These are phyloP conservation scores for Heterobasidion irregulare DNA, from an alignment of 1,284 basidiomycete species.

Conservation along the genomic window DNA sequence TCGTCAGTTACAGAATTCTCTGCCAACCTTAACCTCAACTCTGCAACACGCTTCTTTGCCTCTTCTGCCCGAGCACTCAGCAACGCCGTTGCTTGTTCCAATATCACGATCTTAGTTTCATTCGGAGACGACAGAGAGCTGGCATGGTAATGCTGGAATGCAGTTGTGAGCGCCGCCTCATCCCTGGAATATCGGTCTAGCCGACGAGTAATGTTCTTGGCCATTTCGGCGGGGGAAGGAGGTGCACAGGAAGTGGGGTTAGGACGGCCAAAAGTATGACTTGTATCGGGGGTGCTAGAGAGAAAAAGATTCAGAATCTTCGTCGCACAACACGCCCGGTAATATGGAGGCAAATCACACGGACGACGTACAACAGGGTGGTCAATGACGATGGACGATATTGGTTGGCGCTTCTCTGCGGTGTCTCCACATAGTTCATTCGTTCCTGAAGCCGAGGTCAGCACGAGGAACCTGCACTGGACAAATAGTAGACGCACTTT, in stretches of 20 bases:
- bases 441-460: not conserved
- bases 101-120: slow-evolving; percentile 37
- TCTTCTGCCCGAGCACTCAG: slow-evolving; percentile 38
- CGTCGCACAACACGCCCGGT: not conserved
- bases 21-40: slow-evolving; percentile 29
- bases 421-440: not conserved
- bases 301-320: not conserved
- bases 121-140: slow-evolving; percentile 21
- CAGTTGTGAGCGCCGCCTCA: slow-evolving; percentile 27
- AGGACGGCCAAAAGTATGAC: slow-evolving; percentile 20
- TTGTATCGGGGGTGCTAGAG: slow-evolving; percentile 15
- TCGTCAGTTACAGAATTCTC: slow-evolving; percentile 26
- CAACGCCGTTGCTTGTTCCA: slow-evolving; percentile 32
- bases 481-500: not conserved
- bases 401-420: not conserved
- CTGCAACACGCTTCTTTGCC: slow-evolving; percentile 30
- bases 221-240: slow-evolving; percentile 12
- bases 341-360: not conserved
- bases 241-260: slow-evolving; percentile 11
- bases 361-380: slow-evolving; percentile 4
- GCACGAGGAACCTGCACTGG: too few species aligned
- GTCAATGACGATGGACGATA: not conserved
- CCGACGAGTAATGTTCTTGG: slow-evolving; percentile 15
- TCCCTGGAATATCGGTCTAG: slow-evolving; percentile 30
- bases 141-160: slow-evolving; percentile 19